Base-by-base conservation (phyloP, 129 eudicot genomes). In the Saposhnikovia divaricata region DNA sequence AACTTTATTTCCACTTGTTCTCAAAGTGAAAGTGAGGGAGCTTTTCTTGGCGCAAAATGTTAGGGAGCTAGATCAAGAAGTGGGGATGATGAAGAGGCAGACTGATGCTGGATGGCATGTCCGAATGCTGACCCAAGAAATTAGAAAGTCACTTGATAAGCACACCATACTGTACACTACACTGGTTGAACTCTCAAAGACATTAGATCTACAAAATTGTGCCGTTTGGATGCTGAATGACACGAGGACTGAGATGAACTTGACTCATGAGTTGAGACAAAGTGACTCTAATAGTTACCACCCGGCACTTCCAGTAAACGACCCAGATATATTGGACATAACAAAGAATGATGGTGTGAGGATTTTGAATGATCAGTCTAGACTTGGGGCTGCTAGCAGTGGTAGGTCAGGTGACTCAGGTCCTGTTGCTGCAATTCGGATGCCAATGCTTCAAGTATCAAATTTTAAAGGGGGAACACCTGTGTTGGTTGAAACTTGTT, bases 401-500 rank as follows among this genome's bases (percentile, higher is more conserved):
- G 97, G 93, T 8, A 91, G 90, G 61, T 40, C 80, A 10, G 75
- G 78, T 3, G 95, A 88, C 43, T 86, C 89, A 2, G 97, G 98
- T 18, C 79, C 91, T 1, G 98, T 93, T 70, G 97, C 98, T 18
- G 98, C 97, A 12, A 91, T 91, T 38, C 81, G 98, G 57, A 88
- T 93, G 95, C 98, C 98, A 40, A 82, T 93, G 96, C 93, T 93
- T n/a, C 88, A 82, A 31, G 93, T 88, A 50, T 91, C 98, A 1
- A 88, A 93, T 76, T 93, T 93, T 82, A 93, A 93, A 86, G 97
- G 97, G 5, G 97, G 98, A 42, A 91, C 98, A 2, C 98, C 98
- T 0, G 93, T 91, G 81, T 76, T 86, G 25, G 87, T 93, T 0
- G 90, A 89, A 68, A 87, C 97, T 0, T 84, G 88, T 78, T 93